These are phyloP conservation scores for Metrosideros polymorpha DNA, from an alignment of 441 rosid genomes.

Conservation along the genomic window DNA sequence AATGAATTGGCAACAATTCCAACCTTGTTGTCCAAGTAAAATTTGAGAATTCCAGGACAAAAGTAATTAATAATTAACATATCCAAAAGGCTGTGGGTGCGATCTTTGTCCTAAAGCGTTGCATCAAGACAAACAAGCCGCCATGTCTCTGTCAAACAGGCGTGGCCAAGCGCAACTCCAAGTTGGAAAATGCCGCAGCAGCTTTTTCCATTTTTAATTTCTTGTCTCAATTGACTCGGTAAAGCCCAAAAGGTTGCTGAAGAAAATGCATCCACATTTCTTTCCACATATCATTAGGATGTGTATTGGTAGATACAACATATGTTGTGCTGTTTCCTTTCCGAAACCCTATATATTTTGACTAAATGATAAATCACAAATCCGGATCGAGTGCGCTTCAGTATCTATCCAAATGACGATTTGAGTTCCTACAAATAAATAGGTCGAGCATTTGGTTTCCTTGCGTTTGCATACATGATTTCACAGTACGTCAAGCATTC, in stretches of 20 bases:
- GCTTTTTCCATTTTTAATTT: fast-evolving
- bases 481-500: not conserved
- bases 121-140: not conserved
- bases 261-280: too few relatives aligned
- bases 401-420: not conserved
- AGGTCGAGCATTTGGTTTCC: not conserved
- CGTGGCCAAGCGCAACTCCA: not conserved
- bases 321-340: not conserved
- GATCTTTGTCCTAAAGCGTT: not conserved
- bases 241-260: not conserved
- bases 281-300: too few relatives aligned
- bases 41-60: not conserved
- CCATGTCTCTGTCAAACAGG: not conserved
- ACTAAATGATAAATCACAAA: fast-evolving
- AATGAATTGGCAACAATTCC: not conserved
- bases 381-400: fast-evolving
- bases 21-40: not conserved
- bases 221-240: not conserved
- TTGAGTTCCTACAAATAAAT: not conserved
- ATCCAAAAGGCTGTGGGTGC: not conserved
- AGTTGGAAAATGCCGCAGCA: not conserved
- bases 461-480: not conserved
- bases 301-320: not conserved
- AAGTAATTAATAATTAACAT: not conserved
- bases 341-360: not conserved